Conservation (phyloP, 2,329 filamentous ascomycete species). For the Talaromyces rugulosus region DNA sequence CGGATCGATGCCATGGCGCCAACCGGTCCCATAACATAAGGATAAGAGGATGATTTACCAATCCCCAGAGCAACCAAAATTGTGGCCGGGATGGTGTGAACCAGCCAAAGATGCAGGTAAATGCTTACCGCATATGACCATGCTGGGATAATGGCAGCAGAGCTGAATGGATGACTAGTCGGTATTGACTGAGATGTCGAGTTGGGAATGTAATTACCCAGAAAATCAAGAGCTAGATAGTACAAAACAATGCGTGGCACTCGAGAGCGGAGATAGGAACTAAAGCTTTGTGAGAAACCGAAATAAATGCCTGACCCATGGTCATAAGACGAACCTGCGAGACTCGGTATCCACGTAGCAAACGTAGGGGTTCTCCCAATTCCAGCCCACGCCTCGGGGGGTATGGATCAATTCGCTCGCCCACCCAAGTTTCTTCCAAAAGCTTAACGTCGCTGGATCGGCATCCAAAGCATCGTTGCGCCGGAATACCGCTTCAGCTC, state of each 20-base stretch:
- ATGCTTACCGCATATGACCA: not conserved
- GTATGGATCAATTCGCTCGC: not conserved
- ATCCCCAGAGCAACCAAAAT: not conserved
- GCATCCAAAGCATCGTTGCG: not conserved
- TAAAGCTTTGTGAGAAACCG: not conserved
- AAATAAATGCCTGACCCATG: not conserved
- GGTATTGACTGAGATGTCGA: not conserved
- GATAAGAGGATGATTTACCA: not conserved
- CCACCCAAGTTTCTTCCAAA: not conserved
- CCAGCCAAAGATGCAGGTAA: not conserved
- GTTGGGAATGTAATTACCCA: not conserved
- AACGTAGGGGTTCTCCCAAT: not conserved
- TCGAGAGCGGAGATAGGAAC: not conserved
- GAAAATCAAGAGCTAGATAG: not conserved
- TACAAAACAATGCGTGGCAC: not conserved
- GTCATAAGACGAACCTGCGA: not conserved
- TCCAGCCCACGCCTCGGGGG: not conserved
- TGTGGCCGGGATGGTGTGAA: not conserved
- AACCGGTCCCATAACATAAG: not conserved
- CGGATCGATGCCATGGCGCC: not conserved
- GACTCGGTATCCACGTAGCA: not conserved
- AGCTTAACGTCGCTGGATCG: not conserved
- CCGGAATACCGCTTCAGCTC: not conserved
- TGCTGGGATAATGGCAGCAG: not conserved
- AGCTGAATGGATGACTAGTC: not conserved